Percentiles rank a stretch among this genome's conserved stretches.
phyloP scores from a whole-genome alignment of 441 rosid species.

The Erodium moschatum region DNA sequence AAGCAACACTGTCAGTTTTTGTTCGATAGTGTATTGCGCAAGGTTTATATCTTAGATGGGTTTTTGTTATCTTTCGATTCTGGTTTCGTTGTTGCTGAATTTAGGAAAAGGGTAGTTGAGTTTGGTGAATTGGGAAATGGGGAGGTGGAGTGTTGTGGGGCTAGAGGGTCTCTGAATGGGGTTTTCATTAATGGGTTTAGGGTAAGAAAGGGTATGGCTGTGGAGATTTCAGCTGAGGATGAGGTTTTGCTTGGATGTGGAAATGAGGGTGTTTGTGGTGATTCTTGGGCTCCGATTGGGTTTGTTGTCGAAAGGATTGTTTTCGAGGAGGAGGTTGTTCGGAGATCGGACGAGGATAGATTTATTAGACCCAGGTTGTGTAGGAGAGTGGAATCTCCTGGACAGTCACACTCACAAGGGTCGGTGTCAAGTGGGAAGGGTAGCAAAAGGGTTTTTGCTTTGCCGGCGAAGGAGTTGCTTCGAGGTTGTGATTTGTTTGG shows the following conservation, averaged over 20 bases:
- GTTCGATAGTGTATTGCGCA: constrained; percentile 40
- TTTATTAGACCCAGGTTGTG: constrained; percentile 22
- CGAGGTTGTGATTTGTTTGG: constrained; percentile 18
- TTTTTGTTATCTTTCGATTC: constrained; percentile 14
- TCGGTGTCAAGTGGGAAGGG: constrained; percentile 47
- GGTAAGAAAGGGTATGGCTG: constrained; percentile 29
- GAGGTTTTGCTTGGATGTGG: constrained; percentile 65
- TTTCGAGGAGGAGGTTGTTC: constrained; percentile 37
- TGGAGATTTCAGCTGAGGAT: constrained; percentile 54
- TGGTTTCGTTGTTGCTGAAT: constrained; percentile 29
- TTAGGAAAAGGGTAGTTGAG: constrained; percentile 31
- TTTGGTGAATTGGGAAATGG: constrained; percentile 29
- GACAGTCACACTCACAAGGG: constrained; percentile 34
- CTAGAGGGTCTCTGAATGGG: constrained; percentile 44
- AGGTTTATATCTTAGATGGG: constrained; percentile 52
- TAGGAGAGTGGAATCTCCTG: constrained; percentile 28
- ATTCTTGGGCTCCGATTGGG: constrained; percentile 33
- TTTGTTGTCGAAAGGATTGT: constrained; percentile 41
- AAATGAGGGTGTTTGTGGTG: constrained; percentile 28
- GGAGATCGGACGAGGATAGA: constrained; percentile 15
- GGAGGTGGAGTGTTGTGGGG: constrained; percentile 19
- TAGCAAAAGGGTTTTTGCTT: constrained; percentile 65
- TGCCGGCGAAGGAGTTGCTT: constrained; percentile 28
- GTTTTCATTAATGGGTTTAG: constrained; percentile 53
- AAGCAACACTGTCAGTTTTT: constrained; percentile 67